phyloP scores from a whole-genome alignment of 2,329 filamentous ascomycete genomes.

The Alternaria brassicae region DNA sequence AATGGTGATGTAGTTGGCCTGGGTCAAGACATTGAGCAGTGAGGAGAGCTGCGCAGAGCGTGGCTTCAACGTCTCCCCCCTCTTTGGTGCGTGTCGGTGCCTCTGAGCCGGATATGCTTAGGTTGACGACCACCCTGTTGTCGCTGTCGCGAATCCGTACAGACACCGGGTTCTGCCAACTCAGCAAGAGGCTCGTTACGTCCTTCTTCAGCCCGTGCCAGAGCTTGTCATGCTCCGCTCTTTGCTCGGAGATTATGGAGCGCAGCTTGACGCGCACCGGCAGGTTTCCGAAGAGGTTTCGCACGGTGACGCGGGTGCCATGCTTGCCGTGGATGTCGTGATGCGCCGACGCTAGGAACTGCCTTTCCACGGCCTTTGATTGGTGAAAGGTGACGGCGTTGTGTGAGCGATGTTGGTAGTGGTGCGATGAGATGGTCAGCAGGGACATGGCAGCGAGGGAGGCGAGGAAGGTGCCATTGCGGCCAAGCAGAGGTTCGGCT shows the following conservation, averaged over 20 bases:
- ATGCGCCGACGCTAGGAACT: slow-evolving; percentile 66
- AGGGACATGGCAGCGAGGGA: slow-evolving; percentile 79
- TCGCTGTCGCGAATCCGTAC: slow-evolving; percentile 66
- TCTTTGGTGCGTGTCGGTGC: neutral
- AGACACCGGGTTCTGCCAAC: slow-evolving; percentile 66
- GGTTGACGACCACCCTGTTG: slow-evolving; percentile 47
- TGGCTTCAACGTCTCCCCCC: slow-evolving; percentile 2
- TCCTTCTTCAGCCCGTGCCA: slow-evolving; percentile 69
- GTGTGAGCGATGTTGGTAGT: slow-evolving; percentile 65
- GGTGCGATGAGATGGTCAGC: slow-evolving; percentile 76
- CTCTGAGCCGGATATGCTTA: slow-evolving; percentile 27
- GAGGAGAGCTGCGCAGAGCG: slow-evolving; percentile 30
- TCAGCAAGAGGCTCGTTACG: slow-evolving; percentile 71
- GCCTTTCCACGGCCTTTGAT: slow-evolving; percentile 68
- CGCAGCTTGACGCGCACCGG: slow-evolving; percentile 88
- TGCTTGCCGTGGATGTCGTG: slow-evolving; percentile 64
- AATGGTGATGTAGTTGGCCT: slow-evolving; percentile 68
- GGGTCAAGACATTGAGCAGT: slow-evolving; percentile 61
- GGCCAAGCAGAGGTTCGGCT: slow-evolving; percentile 64
- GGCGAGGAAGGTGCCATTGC: slow-evolving; percentile 76
- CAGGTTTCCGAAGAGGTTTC: slow-evolving; percentile 87
- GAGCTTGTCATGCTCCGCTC: slow-evolving; percentile 63
- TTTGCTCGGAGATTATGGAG: slow-evolving; percentile 60
- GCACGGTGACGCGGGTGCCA: slow-evolving; percentile 78
- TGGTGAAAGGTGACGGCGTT: slow-evolving; percentile 75